A percentile compares a stretch with the other conserved stretches of the same genome.
Evolutionary conservation across 768 basidiomycete species (phyloP).

Genomic region (Kwoniella europaea): DNA sequence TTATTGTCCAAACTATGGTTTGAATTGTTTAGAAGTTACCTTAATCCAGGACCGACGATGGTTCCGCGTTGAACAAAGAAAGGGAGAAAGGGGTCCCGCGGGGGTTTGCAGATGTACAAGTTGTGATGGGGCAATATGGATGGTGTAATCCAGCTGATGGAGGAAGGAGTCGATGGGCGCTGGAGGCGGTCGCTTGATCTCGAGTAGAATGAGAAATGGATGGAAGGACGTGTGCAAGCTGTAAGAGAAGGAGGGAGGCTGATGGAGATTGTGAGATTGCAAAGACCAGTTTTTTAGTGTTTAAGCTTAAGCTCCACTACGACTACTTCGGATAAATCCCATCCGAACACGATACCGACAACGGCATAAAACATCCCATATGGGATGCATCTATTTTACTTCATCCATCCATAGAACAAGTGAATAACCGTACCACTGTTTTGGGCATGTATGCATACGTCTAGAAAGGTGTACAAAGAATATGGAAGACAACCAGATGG

Average conservation of each 20-base stretch:
- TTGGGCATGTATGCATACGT: no score
- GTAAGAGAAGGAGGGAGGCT: background rate
- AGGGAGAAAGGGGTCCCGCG: background rate
- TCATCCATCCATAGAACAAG: background rate
- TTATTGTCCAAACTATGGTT: background rate
- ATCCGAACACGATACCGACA: no score
- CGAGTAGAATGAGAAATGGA: background rate
- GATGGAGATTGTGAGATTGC: background rate
- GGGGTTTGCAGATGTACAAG: background rate
- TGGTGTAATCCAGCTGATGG: no score
- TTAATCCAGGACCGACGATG: background rate
- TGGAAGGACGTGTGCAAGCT: background rate
- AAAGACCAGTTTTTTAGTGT: background rate
- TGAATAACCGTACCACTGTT: background rate
- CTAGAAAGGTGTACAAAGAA: no score
- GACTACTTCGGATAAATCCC: background rate
- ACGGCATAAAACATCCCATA: no score
- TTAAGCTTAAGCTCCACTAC: slow-evolving; percentile 1
- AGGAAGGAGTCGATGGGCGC: no score
- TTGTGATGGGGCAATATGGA: no score
- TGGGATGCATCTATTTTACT: no score
- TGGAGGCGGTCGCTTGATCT: no score
- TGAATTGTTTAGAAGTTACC: background rate
- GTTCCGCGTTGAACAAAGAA: background rate
- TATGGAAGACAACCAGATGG: no score